Evolutionary conservation across 345 rosid genomes (phyloP), one percentile per base, ranked within the genome.

Genomic region (Populus simonii): DNA sequence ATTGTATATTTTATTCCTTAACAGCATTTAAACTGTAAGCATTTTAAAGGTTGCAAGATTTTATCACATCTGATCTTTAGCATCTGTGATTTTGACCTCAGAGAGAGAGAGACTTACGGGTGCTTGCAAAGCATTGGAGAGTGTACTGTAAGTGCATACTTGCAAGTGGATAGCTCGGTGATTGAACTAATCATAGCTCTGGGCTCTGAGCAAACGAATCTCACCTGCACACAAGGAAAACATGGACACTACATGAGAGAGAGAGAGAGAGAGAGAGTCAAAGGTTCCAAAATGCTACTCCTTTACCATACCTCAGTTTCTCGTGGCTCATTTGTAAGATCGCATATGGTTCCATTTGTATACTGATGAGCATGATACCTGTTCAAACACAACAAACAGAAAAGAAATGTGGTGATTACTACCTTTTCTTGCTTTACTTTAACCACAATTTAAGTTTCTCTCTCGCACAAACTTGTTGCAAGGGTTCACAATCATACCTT

Each of bases 101-200:
- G 63, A 55, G 71, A 77, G 66, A 81, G 83, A 55, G 81, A 47
- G 35, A 83, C 97, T 76, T 88, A 93, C 97, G 89, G 94, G 79
- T 96, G 98, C 88, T 89, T 92, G 95, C 99, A 96, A 65, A 96
- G 92, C 85, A 80, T 85, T 62, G 97, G 94, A 78, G 87, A 82
- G 67, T 92, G 99, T 55, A 92, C 80, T 29, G 98, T 93, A 69
- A 95, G 80, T 9, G 99, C 97, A 70, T 96, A 96, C 84, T 90
- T 96, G 95, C 99, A 93, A 22, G 99, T 93, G 33, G 99, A 95
- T 81, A 95, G 77, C 87, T 93, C 98, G 6, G 98, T 93, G 80
- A 95, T 82, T 33, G 98, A 95, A 83, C 89, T 95, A 78, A 95
- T 87, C 98, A 91, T 93, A 68, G 93, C 89, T 82, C 92, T 89